A percentile compares a stretch with the other conserved stretches of the same genome.
Evolutionary conservation across 306 rosid genomes (phyloP).

Genomic region (Sicyos baderoa): DNA sequence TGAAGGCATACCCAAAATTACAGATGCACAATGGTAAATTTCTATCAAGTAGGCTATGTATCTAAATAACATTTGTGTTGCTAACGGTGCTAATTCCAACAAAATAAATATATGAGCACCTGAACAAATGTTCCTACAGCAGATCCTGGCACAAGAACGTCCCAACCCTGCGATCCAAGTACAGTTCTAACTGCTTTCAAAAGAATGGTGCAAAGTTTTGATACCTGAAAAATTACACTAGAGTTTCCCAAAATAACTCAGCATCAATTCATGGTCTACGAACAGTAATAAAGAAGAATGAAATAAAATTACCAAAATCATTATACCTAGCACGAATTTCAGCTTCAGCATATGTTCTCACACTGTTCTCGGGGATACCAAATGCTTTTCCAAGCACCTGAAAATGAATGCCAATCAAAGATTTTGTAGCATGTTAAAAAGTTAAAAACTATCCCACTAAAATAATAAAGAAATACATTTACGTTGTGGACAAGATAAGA

Average conservation of each 20-base stretch:
- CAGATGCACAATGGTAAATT: background rate
- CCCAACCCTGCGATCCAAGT: conserved; percentile 96
- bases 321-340: conserved; percentile 92
- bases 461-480: background rate
- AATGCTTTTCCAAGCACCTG: conserved; percentile 83
- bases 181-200: conserved; percentile 71
- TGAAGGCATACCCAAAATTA: conserved; percentile 23
- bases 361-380: conserved; percentile 78
- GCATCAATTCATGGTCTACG: conserved; percentile 12
- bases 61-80: too few species aligned
- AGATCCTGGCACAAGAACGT: conserved; percentile 86
- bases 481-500: background rate
- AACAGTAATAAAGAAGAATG: background rate
- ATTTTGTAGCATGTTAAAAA: background rate
- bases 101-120: conserved; percentile 32
- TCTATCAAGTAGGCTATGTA: background rate
- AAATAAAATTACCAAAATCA: background rate
- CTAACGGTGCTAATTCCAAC: too few species aligned
- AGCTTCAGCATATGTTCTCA: conserved; percentile 84
- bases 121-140: conserved; percentile 71
- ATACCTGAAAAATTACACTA: conserved; percentile 95
- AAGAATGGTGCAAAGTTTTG: conserved; percentile 78
- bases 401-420: conserved; percentile 16
- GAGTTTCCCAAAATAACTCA: conserved; percentile 25
- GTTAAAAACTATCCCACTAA: too few species aligned